Conservation (phyloP, 495 filamentous ascomycete species). For the Hypoxylon intermedium region DNA sequence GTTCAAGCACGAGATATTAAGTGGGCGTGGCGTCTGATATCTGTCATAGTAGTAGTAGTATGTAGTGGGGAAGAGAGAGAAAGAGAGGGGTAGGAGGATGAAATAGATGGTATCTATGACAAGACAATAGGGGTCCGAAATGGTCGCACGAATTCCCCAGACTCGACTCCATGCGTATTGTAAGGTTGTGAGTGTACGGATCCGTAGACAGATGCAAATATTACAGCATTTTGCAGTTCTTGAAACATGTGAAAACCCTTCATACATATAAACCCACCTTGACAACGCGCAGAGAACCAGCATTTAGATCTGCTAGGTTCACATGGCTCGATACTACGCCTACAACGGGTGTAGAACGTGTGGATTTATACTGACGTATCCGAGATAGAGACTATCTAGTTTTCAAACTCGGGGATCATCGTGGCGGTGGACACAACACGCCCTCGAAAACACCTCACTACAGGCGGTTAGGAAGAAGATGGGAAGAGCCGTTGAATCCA, state of each 20-base stretch:
- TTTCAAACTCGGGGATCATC: conserved; percentile 16
- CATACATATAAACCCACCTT: not conserved
- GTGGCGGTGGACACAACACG: conserved; percentile 11
- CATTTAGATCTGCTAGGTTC: not conserved
- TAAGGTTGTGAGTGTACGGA: too few species aligned
- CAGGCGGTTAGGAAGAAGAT: conserved; percentile 11
- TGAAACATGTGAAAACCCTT: conserved; percentile 18
- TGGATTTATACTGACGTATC: conserved; percentile 12
- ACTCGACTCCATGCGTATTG: not conserved
- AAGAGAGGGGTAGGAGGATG: too few species aligned
- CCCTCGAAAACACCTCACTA: conserved; percentile 2
- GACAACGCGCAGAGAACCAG: not conserved
- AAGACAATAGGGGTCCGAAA: conserved; percentile 15
- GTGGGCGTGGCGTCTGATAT: too few species aligned
- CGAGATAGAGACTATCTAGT: conserved; percentile 23
- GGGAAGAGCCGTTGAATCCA: conserved; percentile 2
- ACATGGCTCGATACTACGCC: not conserved
- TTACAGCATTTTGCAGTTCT: conserved; percentile 31
- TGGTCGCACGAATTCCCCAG: conserved; percentile 18
- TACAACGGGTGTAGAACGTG: not conserved
- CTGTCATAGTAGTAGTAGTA: too few species aligned
- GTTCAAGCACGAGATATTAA: too few species aligned
- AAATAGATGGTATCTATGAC: not conserved
- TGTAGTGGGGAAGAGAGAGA: too few species aligned
- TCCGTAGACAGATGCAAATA: not conserved